phyloP scores from a whole-genome alignment of 768 basidiomycete genomes.

The Boletus rubropictus region DNA sequence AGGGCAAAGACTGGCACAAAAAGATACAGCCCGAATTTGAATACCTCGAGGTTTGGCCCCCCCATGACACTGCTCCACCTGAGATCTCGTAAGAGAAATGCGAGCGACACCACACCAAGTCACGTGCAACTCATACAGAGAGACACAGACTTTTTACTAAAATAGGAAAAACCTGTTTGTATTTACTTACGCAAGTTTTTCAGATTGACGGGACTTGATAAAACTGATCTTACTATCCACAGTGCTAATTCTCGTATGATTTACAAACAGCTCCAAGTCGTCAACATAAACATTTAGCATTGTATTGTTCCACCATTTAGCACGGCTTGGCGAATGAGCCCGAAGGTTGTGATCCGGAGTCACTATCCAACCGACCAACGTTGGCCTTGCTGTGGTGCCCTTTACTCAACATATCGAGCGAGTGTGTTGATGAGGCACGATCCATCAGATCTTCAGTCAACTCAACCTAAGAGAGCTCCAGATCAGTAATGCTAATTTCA shows the following conservation, averaged over 20 bases:
- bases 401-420: constrained; percentile 40
- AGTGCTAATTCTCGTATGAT: too few relatives aligned
- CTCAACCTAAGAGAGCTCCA: constrained; percentile 41
- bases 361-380: constrained; percentile 44
- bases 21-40: constrained; percentile 85
- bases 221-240: too few relatives aligned
- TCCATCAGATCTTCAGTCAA: constrained; percentile 54
- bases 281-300: too few relatives aligned
- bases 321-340: constrained; percentile 70
- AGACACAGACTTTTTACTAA: too few relatives aligned
- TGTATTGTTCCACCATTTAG: constrained; percentile 31
- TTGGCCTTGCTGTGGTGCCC: constrained; percentile 25
- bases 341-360: constrained; percentile 41
- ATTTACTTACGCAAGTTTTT: too few relatives aligned
- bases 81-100: constrained; percentile 50
- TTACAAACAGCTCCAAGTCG: too few relatives aligned
- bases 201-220: too few relatives aligned
- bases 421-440: constrained; percentile 44
- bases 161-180: too few relatives aligned
- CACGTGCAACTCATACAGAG: too few relatives aligned
- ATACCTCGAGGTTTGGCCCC: constrained; percentile 79
- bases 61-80: constrained; percentile 47
- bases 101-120: constrained; percentile 4
- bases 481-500: constrained; percentile 4
- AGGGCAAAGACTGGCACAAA: constrained; percentile 78